phyloP scores from a whole-genome alignment of 2,329 filamentous ascomycete species.

The Apiospora phragmitis region DNA sequence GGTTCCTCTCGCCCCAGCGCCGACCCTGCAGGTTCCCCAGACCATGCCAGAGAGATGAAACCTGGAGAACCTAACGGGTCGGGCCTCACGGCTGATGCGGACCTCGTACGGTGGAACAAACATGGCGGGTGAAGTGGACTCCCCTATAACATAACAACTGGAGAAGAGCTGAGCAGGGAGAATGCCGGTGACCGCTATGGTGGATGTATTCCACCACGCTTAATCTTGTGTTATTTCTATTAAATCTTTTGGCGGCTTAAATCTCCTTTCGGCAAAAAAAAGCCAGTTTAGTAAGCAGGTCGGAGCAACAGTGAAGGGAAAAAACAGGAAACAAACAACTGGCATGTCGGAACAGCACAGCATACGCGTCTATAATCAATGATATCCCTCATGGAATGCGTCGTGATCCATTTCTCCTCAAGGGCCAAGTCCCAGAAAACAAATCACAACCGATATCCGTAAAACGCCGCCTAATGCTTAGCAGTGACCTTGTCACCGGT shows the following conservation, averaged over 20 bases:
- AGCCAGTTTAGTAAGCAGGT: not conserved
- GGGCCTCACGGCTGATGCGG: not conserved
- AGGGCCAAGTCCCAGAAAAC: not conserved
- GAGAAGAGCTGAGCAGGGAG: no score
- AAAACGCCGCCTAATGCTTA: constrained; percentile 60
- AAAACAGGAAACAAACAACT: not conserved
- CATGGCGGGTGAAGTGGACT: not conserved
- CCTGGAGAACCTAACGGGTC: not conserved
- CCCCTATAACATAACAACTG: not conserved
- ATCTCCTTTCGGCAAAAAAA: not conserved
- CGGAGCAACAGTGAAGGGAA: not conserved
- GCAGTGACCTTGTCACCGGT: constrained; percentile 65
- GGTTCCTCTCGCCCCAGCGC: not conserved
- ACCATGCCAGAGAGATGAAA: not conserved
- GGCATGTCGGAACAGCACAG: not conserved
- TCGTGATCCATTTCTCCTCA: not conserved
- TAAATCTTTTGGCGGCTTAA: not conserved
- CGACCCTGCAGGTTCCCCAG: not conserved
- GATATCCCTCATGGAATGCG: not conserved
- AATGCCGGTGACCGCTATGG: not conserved
- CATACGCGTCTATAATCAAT: constrained; percentile 1
- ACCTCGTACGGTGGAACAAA: not conserved
- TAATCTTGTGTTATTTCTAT: not conserved
- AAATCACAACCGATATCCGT: constrained; percentile 3
- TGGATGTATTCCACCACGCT: not conserved